phyloP scores from a whole-genome alignment of 352 stramenopile genomes.

The Globisporangium apiculatum region DNA sequence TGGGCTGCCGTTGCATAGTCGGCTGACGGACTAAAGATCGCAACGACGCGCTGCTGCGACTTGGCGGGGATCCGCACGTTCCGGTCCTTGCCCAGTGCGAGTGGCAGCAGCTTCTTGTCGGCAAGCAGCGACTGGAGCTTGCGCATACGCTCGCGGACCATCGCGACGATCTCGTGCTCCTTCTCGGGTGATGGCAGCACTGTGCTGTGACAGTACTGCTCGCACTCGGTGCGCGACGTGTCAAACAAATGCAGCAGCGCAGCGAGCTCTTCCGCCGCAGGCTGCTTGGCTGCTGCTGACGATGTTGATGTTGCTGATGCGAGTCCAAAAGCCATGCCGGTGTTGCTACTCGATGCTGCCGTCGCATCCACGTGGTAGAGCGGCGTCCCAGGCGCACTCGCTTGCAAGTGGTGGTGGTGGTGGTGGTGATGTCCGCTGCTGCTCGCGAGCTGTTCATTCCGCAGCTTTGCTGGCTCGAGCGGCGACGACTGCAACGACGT shows the following conservation, averaged over 20 bases:
- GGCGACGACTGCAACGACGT: background rate
- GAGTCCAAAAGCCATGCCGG: background rate
- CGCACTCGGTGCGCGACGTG: constrained; percentile 56
- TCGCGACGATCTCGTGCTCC: constrained; percentile 71
- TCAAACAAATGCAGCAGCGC: constrained; percentile 64
- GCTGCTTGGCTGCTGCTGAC: constrained; percentile 5
- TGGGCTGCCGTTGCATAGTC: constrained; percentile 16
- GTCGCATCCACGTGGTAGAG: constrained; percentile 4
- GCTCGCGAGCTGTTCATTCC: constrained; percentile 8
- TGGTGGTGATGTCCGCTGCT: background rate
- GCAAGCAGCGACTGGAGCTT: constrained; percentile 56
- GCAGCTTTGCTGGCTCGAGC: constrained; percentile 11
- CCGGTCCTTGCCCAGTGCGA: constrained; percentile 63
- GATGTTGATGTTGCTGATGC: background rate
- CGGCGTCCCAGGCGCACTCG: background rate
- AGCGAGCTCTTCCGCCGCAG: constrained; percentile 32
- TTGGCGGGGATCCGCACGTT: constrained; percentile 79
- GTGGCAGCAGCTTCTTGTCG: constrained; percentile 60
- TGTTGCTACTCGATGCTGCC: background rate
- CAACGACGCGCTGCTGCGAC: constrained; percentile 68
- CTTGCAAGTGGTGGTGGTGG: background rate
- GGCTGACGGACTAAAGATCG: constrained; percentile 56
- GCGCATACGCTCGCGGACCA: constrained; percentile 68
- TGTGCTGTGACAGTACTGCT: constrained; percentile 62
- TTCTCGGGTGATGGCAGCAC: constrained; percentile 45